Evolutionary conservation across 306 rosid genomes (phyloP).

Genomic region (Styphnolobium japonicum): DNA sequence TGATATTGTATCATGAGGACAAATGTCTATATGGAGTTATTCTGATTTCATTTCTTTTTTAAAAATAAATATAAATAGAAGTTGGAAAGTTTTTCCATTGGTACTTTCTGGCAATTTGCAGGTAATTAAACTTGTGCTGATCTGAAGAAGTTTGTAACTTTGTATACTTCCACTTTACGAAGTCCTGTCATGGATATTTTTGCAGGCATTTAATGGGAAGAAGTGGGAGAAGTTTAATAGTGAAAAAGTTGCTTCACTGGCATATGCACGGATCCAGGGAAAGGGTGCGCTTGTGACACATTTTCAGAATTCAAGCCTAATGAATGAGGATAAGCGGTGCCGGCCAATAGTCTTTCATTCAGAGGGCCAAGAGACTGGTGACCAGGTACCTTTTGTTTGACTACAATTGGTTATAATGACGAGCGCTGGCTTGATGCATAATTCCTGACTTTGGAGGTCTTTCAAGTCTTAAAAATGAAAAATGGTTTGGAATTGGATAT

Average conservation of each 20-base stretch:
- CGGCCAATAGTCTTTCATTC: slow-evolving; percentile 89
- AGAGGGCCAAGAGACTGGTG: slow-evolving; percentile 74
- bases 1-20: not conserved
- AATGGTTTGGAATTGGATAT: not conserved
- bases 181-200: not conserved
- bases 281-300: slow-evolving; percentile 90
- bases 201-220: slow-evolving; percentile 89
- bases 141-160: not conserved
- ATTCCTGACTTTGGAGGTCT: not conserved
- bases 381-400: slow-evolving; percentile 62
- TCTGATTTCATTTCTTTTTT: not conserved
- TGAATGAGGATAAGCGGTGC: slow-evolving; percentile 94
- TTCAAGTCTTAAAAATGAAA: not conserved
- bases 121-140: not conserved
- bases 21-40: not conserved
- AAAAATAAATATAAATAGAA: not conserved
- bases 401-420: not conserved
- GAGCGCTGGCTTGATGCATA: not conserved
- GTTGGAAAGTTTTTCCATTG: not conserved
- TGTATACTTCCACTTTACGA: not conserved
- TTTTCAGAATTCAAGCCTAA: slow-evolving; percentile 89
- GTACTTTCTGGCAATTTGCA: slow-evolving; percentile 4
- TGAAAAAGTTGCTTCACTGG: slow-evolving; percentile 89
- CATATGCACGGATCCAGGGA: slow-evolving; percentile 94
- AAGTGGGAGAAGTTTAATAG: slow-evolving; percentile 96